Percentiles rank a stretch among this genome's conserved stretches.
Conservation (phyloP, 1,139 yeast genomes). For the Blastobotrys elegans region DNA sequence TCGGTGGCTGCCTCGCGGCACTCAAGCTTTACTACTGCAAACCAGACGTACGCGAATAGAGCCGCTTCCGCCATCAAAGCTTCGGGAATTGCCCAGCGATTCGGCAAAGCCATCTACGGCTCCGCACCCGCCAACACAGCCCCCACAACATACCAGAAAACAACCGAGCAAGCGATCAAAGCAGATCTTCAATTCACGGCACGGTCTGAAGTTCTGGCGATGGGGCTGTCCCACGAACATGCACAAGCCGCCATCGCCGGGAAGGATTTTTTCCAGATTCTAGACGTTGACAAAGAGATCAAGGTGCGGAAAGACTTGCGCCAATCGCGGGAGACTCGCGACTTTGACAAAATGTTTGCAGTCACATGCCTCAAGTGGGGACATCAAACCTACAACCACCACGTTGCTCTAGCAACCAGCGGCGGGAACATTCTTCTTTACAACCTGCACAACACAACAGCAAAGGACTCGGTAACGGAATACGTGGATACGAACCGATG, state of each 20-base stretch:
- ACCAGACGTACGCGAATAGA: conserved; percentile 22
- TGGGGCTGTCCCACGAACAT: conserved; percentile 29
- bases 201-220: conserved; percentile 28
- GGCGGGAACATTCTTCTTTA: conserved; percentile 41
- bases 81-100: conserved; percentile 30
- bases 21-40: neutral
- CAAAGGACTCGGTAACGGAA: conserved; percentile 31
- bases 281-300: conserved; percentile 23
- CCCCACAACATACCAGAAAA: neutral
- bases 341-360: conserved; percentile 30
- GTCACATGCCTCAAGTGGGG: conserved; percentile 39
- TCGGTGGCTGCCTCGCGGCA: neutral
- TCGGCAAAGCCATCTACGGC: conserved; percentile 31
- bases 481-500: conserved; percentile 74
- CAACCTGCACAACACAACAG: conserved; percentile 39
- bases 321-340: conserved; percentile 23
- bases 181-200: conserved; percentile 17
- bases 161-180: conserved; percentile 1
- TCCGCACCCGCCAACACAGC: conserved; percentile 15
- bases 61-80: conserved; percentile 28
- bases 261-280: conserved; percentile 25
- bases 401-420: conserved; percentile 30
- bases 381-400: conserved; percentile 21
- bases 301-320: conserved; percentile 20
- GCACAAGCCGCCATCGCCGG: conserved; percentile 32